phyloP scores from a whole-genome alignment of 164 flowering plant species.

The Protea cynaroides region DNA sequence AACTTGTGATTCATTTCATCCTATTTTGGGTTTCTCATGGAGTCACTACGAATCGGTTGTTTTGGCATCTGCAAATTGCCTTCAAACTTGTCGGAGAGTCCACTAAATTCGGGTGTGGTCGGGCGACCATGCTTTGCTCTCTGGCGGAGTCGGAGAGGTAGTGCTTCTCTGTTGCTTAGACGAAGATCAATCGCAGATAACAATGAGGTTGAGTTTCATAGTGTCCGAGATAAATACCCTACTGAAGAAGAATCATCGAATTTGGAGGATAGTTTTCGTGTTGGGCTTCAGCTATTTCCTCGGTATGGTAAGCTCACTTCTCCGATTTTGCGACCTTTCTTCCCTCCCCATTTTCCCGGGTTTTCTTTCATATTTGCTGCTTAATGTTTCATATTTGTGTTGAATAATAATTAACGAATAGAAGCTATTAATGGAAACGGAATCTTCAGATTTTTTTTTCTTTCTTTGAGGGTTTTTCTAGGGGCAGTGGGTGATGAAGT shows the following conservation, averaged over 20 bases:
- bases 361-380: too few relatives aligned
- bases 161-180: slow-evolving; percentile 13
- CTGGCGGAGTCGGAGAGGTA: slow-evolving; percentile 6
- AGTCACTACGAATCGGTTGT: slow-evolving; percentile 12
- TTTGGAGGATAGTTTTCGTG: slow-evolving; percentile 42
- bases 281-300: slow-evolving; percentile 38
- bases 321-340: neutral
- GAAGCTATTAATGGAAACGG: too few relatives aligned
- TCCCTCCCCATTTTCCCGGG: neutral
- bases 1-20: too few relatives aligned
- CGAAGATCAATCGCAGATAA: slow-evolving; percentile 12
- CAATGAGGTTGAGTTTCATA: slow-evolving; percentile 11
- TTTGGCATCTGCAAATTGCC: slow-evolving; percentile 1
- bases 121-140: slow-evolving; percentile 16
- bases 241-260: slow-evolving; percentile 23
- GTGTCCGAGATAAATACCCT: slow-evolving; percentile 18
- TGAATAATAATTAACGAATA: too few relatives aligned
- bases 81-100: neutral
- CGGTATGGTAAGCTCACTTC: slow-evolving; percentile 27
- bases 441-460: too few relatives aligned
- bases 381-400: too few relatives aligned
- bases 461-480: too few relatives aligned
- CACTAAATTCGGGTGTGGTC: slow-evolving; percentile 1
- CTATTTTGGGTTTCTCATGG: slow-evolving; percentile 6
- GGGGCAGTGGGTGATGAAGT: too few relatives aligned